Percentiles rank a stretch among this genome's conserved stretches.
These are phyloP conservation scores for Xenosphaeropsis pyriputrescens DNA, from an alignment of 2,329 filamentous ascomycete species.

Conservation along the genomic window DNA sequence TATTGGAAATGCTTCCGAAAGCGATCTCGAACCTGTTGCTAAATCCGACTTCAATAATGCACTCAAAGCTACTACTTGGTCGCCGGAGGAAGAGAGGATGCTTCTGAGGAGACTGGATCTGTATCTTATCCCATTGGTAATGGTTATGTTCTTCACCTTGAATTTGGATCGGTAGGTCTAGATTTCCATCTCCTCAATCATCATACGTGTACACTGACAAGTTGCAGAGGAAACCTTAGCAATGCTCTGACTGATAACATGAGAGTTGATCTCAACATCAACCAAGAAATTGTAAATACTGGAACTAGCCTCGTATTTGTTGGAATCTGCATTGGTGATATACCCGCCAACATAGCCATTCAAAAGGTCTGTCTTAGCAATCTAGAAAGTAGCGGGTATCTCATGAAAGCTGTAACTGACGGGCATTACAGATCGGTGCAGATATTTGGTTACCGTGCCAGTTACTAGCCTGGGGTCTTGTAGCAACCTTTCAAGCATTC, in stretches of 20 bases:
- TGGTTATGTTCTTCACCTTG: neutral
- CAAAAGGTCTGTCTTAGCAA: conserved; percentile 29
- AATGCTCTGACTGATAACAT: conserved; percentile 21
- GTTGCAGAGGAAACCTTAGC: conserved; percentile 22
- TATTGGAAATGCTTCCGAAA: no score
- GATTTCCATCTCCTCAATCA: neutral
- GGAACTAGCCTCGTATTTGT: neutral
- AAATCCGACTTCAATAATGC: no score
- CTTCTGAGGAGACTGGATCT: conserved; percentile 11
- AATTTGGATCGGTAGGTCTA: neutral
- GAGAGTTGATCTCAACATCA: conserved; percentile 30
- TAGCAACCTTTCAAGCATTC: conserved; percentile 34
- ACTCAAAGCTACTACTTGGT: neutral
- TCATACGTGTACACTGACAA: conserved; percentile 19
- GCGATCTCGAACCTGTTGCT: no score
- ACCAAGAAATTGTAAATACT: neutral
- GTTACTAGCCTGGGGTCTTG: conserved; percentile 35
- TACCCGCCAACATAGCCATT: conserved; percentile 11
- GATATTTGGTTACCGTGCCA: conserved; percentile 36
- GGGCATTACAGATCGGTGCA: conserved; percentile 32
- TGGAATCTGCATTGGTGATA: neutral
- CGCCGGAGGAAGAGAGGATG: conserved; percentile 3
- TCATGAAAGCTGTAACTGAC: conserved; percentile 34
- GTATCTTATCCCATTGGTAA: conserved; percentile 12
- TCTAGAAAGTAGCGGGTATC: conserved; percentile 19